Evolutionary conservation across 2,329 filamentous ascomycete species (phyloP).

Genomic region (Phialocephala sp.): DNA sequence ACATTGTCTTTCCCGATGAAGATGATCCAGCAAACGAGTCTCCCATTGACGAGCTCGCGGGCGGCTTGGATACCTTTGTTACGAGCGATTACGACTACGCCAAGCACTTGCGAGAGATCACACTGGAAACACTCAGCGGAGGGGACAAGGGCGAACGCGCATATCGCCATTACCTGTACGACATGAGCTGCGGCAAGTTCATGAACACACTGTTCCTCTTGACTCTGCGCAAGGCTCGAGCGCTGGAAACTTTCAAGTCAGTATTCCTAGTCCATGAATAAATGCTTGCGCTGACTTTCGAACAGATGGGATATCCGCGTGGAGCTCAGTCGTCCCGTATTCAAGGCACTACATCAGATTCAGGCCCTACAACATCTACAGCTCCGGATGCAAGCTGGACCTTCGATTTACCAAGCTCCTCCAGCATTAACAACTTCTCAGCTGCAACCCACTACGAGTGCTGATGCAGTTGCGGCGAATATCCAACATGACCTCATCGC

Average conservation of each 20-base stretch:
- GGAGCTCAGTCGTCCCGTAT: constrained; percentile 64
- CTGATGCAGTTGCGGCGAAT: neutral
- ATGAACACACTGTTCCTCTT: constrained; percentile 65
- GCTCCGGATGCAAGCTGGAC: constrained; percentile 62
- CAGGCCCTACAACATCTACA: constrained; percentile 58
- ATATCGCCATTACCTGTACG: constrained; percentile 61
- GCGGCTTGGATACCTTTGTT: constrained; percentile 64
- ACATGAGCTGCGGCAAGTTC: constrained; percentile 64
- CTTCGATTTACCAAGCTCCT: constrained; percentile 58
- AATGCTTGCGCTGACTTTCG: constrained; percentile 10
- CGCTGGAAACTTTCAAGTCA: constrained; percentile 62
- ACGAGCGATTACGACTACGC: constrained; percentile 70
- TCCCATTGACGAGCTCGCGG: constrained; percentile 62
- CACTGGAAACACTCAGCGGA: constrained; percentile 59
- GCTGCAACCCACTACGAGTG: constrained; percentile 14
- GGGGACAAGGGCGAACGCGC: constrained; percentile 59
- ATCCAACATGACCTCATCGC: constrained; percentile 3
- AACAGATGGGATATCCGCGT: constrained; percentile 67
- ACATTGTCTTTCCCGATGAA: constrained; percentile 66
- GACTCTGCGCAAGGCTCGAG: constrained; percentile 59
- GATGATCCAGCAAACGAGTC: constrained; percentile 58
- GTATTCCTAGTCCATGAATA: constrained; percentile 27
- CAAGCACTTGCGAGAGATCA: constrained; percentile 59
- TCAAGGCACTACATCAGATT: constrained; percentile 61
- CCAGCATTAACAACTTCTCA: constrained; percentile 47